These are phyloP conservation scores for Colletotrichum liriopes DNA, from an alignment of 2,329 filamentous ascomycete genomes.

Conservation along the genomic window DNA sequence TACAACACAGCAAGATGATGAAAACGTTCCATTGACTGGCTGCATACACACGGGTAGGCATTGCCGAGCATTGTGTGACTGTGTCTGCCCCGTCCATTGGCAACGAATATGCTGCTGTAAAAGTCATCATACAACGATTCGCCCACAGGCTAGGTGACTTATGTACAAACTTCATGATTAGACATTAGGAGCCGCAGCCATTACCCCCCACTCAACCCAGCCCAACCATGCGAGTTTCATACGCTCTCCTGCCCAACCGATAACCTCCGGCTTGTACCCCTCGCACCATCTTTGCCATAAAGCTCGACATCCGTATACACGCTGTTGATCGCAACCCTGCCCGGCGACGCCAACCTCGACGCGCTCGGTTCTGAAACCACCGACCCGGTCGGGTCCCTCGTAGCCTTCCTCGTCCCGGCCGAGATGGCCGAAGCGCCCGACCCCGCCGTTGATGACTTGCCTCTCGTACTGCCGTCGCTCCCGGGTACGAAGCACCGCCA, in stretches of 20 bases:
- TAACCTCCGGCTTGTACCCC: not conserved
- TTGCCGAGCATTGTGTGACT: not conserved
- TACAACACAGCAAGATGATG: not conserved
- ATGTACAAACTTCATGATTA: not conserved
- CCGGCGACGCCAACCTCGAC: constrained; percentile 10
- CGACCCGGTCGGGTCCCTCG: not conserved
- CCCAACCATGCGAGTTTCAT: not conserved
- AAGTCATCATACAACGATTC: not conserved
- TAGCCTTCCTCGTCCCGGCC: not conserved
- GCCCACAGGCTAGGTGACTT: too few species aligned
- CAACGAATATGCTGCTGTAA: too few species aligned
- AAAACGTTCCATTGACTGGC: not conserved
- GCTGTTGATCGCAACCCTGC: constrained; percentile 1
- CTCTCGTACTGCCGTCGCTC: not conserved
- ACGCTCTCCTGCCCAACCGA: constrained; percentile 22
- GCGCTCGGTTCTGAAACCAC: not conserved
- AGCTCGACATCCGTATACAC: constrained; percentile 28
- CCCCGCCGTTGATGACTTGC: not conserved
- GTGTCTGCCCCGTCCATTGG: not conserved
- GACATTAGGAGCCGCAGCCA: not conserved
- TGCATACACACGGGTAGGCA: not conserved
- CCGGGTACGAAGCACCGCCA: constrained; percentile 29
- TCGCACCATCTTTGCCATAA: constrained; percentile 4
- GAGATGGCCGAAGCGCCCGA: not conserved
- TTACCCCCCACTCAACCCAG: not conserved